Evolutionary conservation across 768 basidiomycete genomes (phyloP).

Genomic region (Agaricus subrufescens): DNA sequence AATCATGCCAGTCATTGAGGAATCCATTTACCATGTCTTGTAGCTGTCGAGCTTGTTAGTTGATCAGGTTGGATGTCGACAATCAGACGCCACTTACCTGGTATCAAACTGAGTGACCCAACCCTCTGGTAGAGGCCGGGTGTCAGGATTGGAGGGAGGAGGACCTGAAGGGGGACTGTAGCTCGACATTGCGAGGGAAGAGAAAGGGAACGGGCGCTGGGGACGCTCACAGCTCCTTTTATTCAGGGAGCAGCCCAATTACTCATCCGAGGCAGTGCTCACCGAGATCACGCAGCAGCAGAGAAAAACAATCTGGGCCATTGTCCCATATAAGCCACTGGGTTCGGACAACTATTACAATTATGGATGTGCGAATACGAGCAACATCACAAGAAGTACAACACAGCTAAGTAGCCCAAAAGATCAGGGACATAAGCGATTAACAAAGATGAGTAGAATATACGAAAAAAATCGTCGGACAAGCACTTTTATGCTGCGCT

Average conservation of each 20-base stretch:
- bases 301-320: neutral
- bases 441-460: constrained; percentile 16
- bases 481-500: constrained; percentile 4
- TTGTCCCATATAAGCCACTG: neutral
- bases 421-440: constrained; percentile 1
- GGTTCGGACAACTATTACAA: constrained; percentile 5
- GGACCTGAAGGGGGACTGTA: constrained; percentile 30
- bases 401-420: neutral
- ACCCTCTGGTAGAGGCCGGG: constrained; percentile 56
- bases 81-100: constrained; percentile 45
- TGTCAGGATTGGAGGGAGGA: constrained; percentile 50
- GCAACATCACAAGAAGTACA: constrained; percentile 8
- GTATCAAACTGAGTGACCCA: constrained; percentile 66
- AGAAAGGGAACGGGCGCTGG: constrained; percentile 1
- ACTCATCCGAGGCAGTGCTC: neutral
- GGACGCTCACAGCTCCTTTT: neutral
- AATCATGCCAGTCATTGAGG: neutral
- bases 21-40: constrained; percentile 52
- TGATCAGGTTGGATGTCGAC: constrained; percentile 17
- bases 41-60: constrained; percentile 31
- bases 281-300: neutral
- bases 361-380: constrained; percentile 4
- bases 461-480: constrained; percentile 13
- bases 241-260: neutral
- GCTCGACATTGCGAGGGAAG: constrained; percentile 21